These are phyloP conservation scores for Amphibolis antarctica DNA, from an alignment of 106 monocot species.

Conservation along the genomic window DNA sequence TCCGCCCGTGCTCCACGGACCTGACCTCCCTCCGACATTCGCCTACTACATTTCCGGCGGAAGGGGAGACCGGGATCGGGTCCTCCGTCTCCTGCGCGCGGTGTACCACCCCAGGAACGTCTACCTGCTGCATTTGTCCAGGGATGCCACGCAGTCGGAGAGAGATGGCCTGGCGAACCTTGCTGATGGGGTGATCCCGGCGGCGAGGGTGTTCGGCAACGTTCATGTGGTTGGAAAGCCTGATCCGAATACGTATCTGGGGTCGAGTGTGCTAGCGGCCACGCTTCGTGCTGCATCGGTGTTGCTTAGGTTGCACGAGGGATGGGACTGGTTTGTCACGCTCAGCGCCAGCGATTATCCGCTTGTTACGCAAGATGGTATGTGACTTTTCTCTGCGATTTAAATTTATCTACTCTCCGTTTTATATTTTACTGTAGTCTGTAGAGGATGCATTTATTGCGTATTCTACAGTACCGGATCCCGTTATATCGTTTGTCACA, in stretches of 20 bases:
- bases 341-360: slow-evolving; percentile 75
- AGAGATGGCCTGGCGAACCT: slow-evolving; percentile 23
- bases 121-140: slow-evolving; percentile 53
- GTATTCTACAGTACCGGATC: no score
- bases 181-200: slow-evolving; percentile 36
- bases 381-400: not conserved
- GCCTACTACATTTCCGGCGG: slow-evolving; percentile 66
- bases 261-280: slow-evolving; percentile 61
- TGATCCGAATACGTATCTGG: slow-evolving; percentile 52
- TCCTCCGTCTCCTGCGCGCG: slow-evolving; percentile 60
- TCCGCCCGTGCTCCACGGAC: slow-evolving; percentile 20
- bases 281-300: slow-evolving; percentile 56
- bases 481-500: no score
- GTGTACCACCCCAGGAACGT: slow-evolving; percentile 85
- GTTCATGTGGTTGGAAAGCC: slow-evolving; percentile 69
- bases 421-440: no score
- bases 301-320: slow-evolving; percentile 37
- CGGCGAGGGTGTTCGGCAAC: slow-evolving; percentile 44
- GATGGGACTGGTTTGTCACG: slow-evolving; percentile 90
- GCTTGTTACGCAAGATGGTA: slow-evolving; percentile 82
- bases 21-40: slow-evolving; percentile 40
- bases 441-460: no score
- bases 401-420: no score
- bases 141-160: slow-evolving; percentile 47
- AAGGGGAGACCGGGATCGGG: slow-evolving; percentile 29